These are phyloP conservation scores for Neopestalotiopsis sp. DNA, from an alignment of 2,329 filamentous ascomycete species.

Conservation along the genomic window DNA sequence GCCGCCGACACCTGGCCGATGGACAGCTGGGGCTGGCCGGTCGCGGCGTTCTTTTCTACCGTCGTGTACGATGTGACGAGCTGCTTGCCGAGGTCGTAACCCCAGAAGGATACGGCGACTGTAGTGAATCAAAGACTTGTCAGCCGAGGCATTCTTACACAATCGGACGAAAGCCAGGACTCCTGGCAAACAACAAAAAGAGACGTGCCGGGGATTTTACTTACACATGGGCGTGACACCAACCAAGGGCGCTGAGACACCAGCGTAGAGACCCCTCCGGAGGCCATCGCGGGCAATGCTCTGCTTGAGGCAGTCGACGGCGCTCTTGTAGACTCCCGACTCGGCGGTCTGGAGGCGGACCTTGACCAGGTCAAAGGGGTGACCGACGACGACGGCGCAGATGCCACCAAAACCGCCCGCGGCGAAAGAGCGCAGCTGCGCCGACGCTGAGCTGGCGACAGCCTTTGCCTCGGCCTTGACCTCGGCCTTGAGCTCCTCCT, in stretches of 20 bases:
- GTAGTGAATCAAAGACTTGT: background rate
- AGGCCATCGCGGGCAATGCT: constrained; percentile 88
- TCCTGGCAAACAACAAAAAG: background rate
- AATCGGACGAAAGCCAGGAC: no score
- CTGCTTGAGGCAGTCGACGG: constrained; percentile 89
- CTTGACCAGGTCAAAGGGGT: constrained; percentile 98
- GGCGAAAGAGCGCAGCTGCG: constrained; percentile 77
- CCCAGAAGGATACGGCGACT: constrained; percentile 79
- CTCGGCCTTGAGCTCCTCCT: constrained; percentile 50
- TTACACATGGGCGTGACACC: constrained; percentile 99
- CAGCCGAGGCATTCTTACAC: background rate
- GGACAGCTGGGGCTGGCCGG: constrained; percentile 67
- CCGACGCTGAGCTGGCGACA: constrained; percentile 42
- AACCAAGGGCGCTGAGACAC: constrained; percentile 91
- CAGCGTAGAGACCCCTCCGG: constrained; percentile 85
- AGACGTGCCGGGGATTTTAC: constrained; percentile 42
- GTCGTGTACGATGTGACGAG: constrained; percentile 75
- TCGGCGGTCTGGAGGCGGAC: constrained; percentile 96
- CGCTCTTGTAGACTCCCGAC: constrained; percentile 86
- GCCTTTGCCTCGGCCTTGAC: constrained; percentile 47
- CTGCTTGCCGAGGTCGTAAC: constrained; percentile 93
- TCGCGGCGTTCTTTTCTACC: constrained; percentile 66
- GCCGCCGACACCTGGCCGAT: constrained; percentile 90
- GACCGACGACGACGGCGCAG: constrained; percentile 91
- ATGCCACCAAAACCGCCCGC: constrained; percentile 93